Base-by-base conservation (phyloP, 352 stramenopile species). In the Pythium apleroticum region DNA sequence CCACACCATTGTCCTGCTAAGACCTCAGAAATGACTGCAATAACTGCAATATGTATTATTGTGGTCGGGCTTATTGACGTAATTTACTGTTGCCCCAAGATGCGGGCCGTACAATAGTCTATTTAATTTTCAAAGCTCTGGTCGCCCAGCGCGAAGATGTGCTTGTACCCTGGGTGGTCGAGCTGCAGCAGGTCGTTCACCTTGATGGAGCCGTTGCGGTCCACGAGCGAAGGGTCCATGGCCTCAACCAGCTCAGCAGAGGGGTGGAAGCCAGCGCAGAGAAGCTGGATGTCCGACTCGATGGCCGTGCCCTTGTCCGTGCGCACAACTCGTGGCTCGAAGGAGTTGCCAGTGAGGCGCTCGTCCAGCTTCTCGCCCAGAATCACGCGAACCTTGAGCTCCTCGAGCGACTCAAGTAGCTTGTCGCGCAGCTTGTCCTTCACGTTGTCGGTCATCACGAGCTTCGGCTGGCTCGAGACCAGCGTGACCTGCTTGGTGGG, bases 61-160 rank as follows among this genome's bases (percentile, higher is more conserved):
- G n/a, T n/a, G n/a, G n/a, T n/a, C n/a, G n/a, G n/a, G n/a, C n/a
- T n/a, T n/a, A n/a, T n/a, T n/a, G n/a, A n/a, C n/a, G n/a, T n/a
- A n/a, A n/a, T n/a, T n/a, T n/a, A n/a, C n/a, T n/a, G n/a, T n/a
- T n/a, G n/a, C n/a, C n/a, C n/a, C n/a, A n/a, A n/a, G n/a, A n/a
- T n/a, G n/a, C n/a, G n/a, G n/a, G n/a, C n/a, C n/a, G n/a, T n/a
- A n/a, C n/a, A n/a, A n/a, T n/a, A n/a, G n/a, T n/a, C n/a, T n/a
- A n/a, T n/a, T n/a, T n/a, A n/a, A n/a, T n/a, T n/a, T n/a, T n/a
- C n/a, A n/a, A n/a, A n/a, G n/a, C n/a, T n/a, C n/a, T n/a, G n/a
- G 41, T 92, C 79, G 25, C 79, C 79, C 9, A 89, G 10, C 5
- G 72, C 79, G 39, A 89, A 89, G 41, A 90, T 69, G 50, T 90